phyloP scores from a whole-genome alignment of 495 filamentous ascomycete species.

The Elasticomyces elasticus region DNA sequence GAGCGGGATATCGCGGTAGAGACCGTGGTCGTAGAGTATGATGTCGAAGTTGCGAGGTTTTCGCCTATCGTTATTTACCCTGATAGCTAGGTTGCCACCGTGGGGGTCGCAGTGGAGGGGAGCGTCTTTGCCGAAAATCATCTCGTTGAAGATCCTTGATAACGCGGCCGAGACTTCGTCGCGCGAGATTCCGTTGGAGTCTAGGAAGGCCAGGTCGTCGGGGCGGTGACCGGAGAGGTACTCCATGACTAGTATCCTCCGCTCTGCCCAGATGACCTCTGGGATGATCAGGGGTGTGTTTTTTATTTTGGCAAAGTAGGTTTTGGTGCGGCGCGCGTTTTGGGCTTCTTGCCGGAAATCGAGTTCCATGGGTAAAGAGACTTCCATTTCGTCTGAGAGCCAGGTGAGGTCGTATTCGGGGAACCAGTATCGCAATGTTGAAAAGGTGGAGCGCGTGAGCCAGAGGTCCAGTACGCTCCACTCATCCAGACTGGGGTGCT shows the following conservation, averaged over 20 bases:
- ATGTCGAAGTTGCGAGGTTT: constrained; percentile 81
- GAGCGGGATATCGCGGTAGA: constrained; percentile 85
- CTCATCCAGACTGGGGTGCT: constrained; percentile 83
- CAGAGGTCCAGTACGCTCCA: constrained; percentile 86
- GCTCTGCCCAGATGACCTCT: constrained; percentile 78
- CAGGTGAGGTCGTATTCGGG: constrained; percentile 96
- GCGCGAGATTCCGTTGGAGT: constrained; percentile 75
- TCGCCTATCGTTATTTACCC: constrained; percentile 51
- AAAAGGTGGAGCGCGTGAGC: constrained; percentile 81
- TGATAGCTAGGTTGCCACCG: constrained; percentile 91
- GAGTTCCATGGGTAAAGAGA: constrained; percentile 80
- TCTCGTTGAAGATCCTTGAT: constrained; percentile 94
- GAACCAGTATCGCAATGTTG: constrained; percentile 81
- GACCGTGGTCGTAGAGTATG: constrained; percentile 93
- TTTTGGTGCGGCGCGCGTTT: constrained; percentile 68
- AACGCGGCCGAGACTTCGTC: constrained; percentile 94
- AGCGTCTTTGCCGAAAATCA: constrained; percentile 90
- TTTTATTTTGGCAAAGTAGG: constrained; percentile 64
- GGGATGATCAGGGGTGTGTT: constrained; percentile 77
- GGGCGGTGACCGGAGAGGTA: constrained; percentile 77
- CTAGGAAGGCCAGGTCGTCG: constrained; percentile 81
- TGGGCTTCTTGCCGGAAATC: constrained; percentile 79
- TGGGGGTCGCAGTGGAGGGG: constrained; percentile 97
- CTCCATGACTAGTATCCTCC: constrained; percentile 91
- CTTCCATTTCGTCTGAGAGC: constrained; percentile 87